phyloP scores from a whole-genome alignment of 768 basidiomycete genomes.

The Thelephora ganbajun region DNA sequence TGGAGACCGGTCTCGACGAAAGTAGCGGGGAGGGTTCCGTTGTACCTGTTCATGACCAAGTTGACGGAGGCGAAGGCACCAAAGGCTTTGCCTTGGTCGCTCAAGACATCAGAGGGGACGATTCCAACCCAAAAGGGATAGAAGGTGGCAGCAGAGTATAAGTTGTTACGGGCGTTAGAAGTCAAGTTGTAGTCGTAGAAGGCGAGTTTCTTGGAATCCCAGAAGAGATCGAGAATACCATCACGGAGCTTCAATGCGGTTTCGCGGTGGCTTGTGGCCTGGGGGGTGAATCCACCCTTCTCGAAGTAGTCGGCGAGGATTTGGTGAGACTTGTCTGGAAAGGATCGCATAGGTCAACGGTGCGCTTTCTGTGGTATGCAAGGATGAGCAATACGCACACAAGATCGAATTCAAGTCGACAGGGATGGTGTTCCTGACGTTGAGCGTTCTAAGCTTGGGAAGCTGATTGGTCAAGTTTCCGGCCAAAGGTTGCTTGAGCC shows the following conservation, averaged over 20 bases:
- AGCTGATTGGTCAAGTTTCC: constrained; percentile 27
- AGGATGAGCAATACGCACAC: constrained; percentile 32
- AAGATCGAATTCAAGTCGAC: constrained; percentile 79
- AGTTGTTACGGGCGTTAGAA: constrained; percentile 41
- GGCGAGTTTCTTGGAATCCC: constrained; percentile 70
- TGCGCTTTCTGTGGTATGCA: constrained; percentile 4
- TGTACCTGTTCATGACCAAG: constrained; percentile 71
- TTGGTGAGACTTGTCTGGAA: constrained; percentile 48
- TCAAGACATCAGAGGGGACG: constrained; percentile 55
- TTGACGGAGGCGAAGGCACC: constrained; percentile 63
- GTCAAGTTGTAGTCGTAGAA: constrained; percentile 87
- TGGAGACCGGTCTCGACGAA: constrained; percentile 70
- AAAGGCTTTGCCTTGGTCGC: constrained; percentile 45
- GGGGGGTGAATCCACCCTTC: constrained; percentile 15
- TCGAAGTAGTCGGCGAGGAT: constrained; percentile 42
- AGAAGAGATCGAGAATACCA: constrained; percentile 76
- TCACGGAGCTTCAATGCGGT: constrained; percentile 43
- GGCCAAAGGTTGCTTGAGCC: constrained; percentile 25
- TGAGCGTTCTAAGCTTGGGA: constrained; percentile 53
- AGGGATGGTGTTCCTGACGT: constrained; percentile 55
- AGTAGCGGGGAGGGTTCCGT: constrained; percentile 74
- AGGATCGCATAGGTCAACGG: background rate
- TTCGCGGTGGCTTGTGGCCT: constrained; percentile 34
- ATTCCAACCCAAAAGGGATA: constrained; percentile 86
- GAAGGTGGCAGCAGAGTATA: constrained; percentile 68